Percentiles rank a stretch among this genome's conserved stretches.
Conservation (phyloP, 2,329 filamentous ascomycete genomes). For the Ophiocordyceps camponoti-leonardi region DNA sequence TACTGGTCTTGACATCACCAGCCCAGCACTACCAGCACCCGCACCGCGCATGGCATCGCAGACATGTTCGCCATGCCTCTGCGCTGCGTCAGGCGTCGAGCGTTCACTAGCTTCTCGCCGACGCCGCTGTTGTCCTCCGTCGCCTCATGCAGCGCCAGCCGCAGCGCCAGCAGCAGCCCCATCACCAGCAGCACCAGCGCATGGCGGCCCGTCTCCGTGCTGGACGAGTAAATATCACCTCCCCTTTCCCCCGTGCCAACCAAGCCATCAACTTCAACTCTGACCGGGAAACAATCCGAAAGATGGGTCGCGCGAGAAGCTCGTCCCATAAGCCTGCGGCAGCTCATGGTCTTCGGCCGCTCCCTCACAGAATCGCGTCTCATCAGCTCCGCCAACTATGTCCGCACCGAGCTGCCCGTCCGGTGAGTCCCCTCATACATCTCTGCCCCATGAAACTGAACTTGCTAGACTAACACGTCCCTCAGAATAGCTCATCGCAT, state of each 20-base stretch:
- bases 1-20: not conserved
- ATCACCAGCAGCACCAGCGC: constrained; percentile 21
- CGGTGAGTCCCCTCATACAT: constrained; percentile 4
- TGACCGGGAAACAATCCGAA: not conserved
- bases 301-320: constrained; percentile 92
- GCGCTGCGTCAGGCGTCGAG: constrained; percentile 25
- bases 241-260: constrained; percentile 1
- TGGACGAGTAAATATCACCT: constrained; percentile 39
- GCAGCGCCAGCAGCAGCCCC: too few relatives aligned
- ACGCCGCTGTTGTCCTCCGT: constrained; percentile 1
- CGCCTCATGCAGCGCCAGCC: constrained; percentile 1
- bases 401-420: constrained; percentile 62
- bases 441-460: not conserved
- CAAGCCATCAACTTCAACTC: not conserved
- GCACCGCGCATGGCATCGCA: constrained; percentile 18
- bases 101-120: too few relatives aligned
- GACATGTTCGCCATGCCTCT: constrained; percentile 28
- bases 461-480: not conserved
- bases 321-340: constrained; percentile 85
- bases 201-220: constrained; percentile 46
- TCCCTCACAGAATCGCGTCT: constrained; percentile 80
- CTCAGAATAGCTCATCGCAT: constrained; percentile 75
- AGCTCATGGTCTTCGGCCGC: constrained; percentile 92
- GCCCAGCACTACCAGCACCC: not conserved
- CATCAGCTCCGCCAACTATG: constrained; percentile 92